These are phyloP conservation scores for Plantago ovata DNA, from an alignment of 257 asterid genomes.

Conservation along the genomic window DNA sequence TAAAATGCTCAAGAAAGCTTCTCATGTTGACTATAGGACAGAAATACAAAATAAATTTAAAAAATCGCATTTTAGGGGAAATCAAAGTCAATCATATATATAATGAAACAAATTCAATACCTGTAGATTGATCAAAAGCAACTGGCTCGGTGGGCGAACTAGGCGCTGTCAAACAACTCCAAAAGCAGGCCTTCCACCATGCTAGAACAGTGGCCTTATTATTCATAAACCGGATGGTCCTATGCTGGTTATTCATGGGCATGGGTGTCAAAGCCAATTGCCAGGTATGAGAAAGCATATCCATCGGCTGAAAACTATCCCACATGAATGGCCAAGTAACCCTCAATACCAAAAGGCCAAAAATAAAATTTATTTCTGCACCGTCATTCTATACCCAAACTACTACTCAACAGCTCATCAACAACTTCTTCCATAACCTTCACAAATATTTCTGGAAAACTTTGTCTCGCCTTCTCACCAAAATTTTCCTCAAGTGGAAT, in stretches of 20 bases:
- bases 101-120: slow-evolving; percentile 28
- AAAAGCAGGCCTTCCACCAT: slow-evolving; percentile 74
- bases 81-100: too few relatives aligned
- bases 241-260: slow-evolving; percentile 37
- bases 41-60: too few relatives aligned
- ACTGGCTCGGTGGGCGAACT: slow-evolving; percentile 44
- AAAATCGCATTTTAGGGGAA: too few relatives aligned
- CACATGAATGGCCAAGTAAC: slow-evolving; percentile 58
- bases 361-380: slow-evolving; percentile 61
- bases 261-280: slow-evolving; percentile 58
- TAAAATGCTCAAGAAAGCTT: too few relatives aligned
- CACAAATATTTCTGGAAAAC: slow-evolving; percentile 39
- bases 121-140: slow-evolving; percentile 55
- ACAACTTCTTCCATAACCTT: slow-evolving; percentile 81
- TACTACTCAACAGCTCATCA: slow-evolving; percentile 64
- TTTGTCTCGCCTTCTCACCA: slow-evolving; percentile 64
- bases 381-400: slow-evolving; percentile 69
- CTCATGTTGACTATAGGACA: too few relatives aligned
- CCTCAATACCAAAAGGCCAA: slow-evolving; percentile 43
- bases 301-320: slow-evolving; percentile 51
- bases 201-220: slow-evolving; percentile 63
- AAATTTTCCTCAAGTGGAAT: slow-evolving; percentile 72
- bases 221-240: slow-evolving; percentile 43
- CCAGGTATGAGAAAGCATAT: slow-evolving; percentile 44
- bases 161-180: slow-evolving; percentile 59